A percentile compares a stretch with the other conserved stretches of the same genome.
Evolutionary conservation across 148 eudicot species (phyloP).

Genomic region (Silene latifolia): DNA sequence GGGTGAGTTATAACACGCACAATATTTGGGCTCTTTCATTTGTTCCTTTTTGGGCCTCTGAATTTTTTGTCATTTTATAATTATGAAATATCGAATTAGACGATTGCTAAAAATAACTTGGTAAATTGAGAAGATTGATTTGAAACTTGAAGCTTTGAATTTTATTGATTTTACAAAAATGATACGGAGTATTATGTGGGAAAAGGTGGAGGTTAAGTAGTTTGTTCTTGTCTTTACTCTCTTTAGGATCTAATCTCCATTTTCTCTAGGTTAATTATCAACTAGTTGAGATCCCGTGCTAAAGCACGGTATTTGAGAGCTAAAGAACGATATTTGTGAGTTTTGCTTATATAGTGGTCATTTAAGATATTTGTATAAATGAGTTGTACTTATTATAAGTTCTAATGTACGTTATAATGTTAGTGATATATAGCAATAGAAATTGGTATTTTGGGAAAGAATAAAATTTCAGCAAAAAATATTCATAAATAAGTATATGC

Average conservation of each 20-base stretch:
- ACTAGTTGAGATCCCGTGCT: too few species aligned
- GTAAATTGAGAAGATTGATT: not conserved
- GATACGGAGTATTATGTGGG: constrained; percentile 4
- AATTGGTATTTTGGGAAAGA: too few species aligned
- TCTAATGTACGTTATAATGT: too few species aligned
- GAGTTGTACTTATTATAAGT: too few species aligned
- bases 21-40: constrained; percentile 22
- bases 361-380: too few species aligned
- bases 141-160: constrained; percentile 19
- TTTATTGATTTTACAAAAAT: constrained; percentile 4
- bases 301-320: too few species aligned
- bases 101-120: constrained; percentile 4
- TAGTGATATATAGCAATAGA: too few species aligned
- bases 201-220: constrained; percentile 25
- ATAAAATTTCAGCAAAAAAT: too few species aligned
- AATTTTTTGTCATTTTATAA: constrained; percentile 10
- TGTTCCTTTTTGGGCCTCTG: constrained; percentile 14
- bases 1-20: constrained; percentile 30
- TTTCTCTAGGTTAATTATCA: not conserved
- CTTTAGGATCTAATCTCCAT: constrained; percentile 29
- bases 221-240: constrained; percentile 31
- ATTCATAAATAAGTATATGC: too few species aligned
- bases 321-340: too few species aligned
- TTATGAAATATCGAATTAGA: constrained; percentile 14
- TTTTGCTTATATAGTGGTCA: too few species aligned